These are phyloP conservation scores for Colletotrichum theobromicola DNA, from an alignment of 2,329 filamentous ascomycete genomes.

Conservation along the genomic window DNA sequence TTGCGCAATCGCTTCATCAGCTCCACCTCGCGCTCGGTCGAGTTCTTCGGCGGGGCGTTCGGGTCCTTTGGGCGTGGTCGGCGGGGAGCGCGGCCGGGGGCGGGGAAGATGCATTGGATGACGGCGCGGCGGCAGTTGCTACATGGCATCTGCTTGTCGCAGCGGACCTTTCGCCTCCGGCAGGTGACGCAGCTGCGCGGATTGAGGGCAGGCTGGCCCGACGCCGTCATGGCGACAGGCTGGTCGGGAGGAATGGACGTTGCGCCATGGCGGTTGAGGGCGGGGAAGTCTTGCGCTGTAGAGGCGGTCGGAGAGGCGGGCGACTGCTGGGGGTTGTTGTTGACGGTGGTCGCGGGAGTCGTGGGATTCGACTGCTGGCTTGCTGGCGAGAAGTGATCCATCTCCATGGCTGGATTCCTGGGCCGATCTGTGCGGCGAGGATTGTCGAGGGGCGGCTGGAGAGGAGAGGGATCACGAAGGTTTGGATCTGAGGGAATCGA, in stretches of 20 bases:
- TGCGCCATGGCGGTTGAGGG: conserved; percentile 16
- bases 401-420: not conserved
- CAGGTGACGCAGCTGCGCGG: conserved; percentile 57
- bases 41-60: conserved; percentile 63
- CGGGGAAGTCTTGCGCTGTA: conserved; percentile 2
- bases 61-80: conserved; percentile 69
- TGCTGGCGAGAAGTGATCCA: conserved; percentile 9
- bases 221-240: conserved; percentile 18
- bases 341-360: conserved; percentile 3
- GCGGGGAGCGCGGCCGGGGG: conserved; percentile 74
- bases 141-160: conserved; percentile 79
- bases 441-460: not conserved
- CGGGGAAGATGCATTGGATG: conserved; percentile 76
- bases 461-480: not conserved
- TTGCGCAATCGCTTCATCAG: conserved; percentile 74
- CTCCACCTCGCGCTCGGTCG: conserved; percentile 69
- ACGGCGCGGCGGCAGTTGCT: conserved; percentile 75
- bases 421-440: not conserved
- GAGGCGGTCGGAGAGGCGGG: conserved; percentile 6
- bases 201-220: conserved; percentile 41
- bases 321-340: conserved; percentile 11
- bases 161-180: conserved; percentile 71
- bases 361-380: conserved; percentile 11
- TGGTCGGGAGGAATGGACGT: conserved; percentile 21
- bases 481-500: not conserved